Base-by-base conservation (phyloP, 73 alveolate species). In the Tetrahymena thermophila region DNA sequence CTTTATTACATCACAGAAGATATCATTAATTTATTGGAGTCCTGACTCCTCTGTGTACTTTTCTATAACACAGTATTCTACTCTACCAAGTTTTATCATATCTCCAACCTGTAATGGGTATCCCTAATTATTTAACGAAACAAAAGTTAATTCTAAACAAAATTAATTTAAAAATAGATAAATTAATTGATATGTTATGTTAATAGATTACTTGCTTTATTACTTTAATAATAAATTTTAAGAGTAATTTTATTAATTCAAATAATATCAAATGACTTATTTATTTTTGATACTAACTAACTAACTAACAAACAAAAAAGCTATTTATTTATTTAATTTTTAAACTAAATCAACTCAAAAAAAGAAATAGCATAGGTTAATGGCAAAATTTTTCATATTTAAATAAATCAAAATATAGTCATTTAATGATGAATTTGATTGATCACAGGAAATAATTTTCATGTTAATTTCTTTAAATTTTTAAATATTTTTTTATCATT, bases 21-120 rank as follows among this genome's bases (percentile, higher is more conserved):
- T 71, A 71, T 71, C 89, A 25, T 71, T 71, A 71, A 71, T 71
- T 31, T 71, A 19, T 25, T 71, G 37, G 17, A 71, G 37, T n/a
- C 89, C 89, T n/a, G 13, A 17, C 37, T 71, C 89, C n/a, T 71
- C 89, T 5, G 89, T 71, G 31, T 71, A 71, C 37, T 71, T 89
- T 93, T 95, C 97, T 9, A 89, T 89, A 4, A 95, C 42, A 28
- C 71, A 71, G n/a, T 95, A 95, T 89, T 95, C 97, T 85, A 93
- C 94, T 55, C 95, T 95, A 10, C 95, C 97, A 31, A 95, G 94
- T 28, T 95, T 95, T n/a, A 95, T 95, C 55, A 95, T 57, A 58
- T 95, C 97, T 44, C 97, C 95, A 16, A 84, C 85, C n/a, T 95
- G 71, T 58, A 95, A 42, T 3, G 71, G 93, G 34, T 85, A 95